A percentile compares a stretch with the other conserved stretches of the same genome.
phyloP scores from a whole-genome alignment of 495 filamentous ascomycete species.

The Xylaria sp. region DNA sequence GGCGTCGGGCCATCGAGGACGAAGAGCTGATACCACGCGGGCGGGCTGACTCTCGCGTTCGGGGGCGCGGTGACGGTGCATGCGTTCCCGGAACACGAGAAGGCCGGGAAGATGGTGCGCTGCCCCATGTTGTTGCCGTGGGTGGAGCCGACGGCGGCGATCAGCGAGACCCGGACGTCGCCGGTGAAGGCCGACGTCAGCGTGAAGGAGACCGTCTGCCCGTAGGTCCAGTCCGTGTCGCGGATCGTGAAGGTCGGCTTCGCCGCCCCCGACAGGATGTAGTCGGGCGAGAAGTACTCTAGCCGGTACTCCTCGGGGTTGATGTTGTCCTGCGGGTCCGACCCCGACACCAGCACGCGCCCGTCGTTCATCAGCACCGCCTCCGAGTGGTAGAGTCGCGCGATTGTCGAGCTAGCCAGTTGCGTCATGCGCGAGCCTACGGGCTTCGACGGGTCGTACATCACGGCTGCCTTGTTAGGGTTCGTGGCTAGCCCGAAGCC shows the following conservation, averaged over 20 bases:
- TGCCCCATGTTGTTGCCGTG: constrained; percentile 57
- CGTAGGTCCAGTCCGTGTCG: constrained; percentile 47
- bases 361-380: constrained; percentile 55
- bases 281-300: constrained; percentile 58
- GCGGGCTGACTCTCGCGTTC: constrained; percentile 47
- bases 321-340: constrained; percentile 51
- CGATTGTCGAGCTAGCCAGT: constrained; percentile 57
- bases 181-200: constrained; percentile 31
- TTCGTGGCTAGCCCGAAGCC: constrained; percentile 54
- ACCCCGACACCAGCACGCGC: constrained; percentile 57
- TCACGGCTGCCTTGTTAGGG: constrained; percentile 54
- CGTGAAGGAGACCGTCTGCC: constrained; percentile 34
- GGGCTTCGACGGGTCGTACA: constrained; percentile 56
- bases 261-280: constrained; percentile 45
- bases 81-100: constrained; percentile 42
- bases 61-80: constrained; percentile 55
- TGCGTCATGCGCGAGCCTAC: constrained; percentile 52
- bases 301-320: constrained; percentile 55
- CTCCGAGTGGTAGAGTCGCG: constrained; percentile 58
- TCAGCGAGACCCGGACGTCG: constrained; percentile 45
- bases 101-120: constrained; percentile 53
- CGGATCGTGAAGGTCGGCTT: constrained; percentile 43
- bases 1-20: constrained; percentile 51
- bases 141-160: constrained; percentile 49
- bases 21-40: constrained; percentile 55